Conservation (phyloP, 805 yeast genomes). For the Sungouiozyma ichnusensis region DNA sequence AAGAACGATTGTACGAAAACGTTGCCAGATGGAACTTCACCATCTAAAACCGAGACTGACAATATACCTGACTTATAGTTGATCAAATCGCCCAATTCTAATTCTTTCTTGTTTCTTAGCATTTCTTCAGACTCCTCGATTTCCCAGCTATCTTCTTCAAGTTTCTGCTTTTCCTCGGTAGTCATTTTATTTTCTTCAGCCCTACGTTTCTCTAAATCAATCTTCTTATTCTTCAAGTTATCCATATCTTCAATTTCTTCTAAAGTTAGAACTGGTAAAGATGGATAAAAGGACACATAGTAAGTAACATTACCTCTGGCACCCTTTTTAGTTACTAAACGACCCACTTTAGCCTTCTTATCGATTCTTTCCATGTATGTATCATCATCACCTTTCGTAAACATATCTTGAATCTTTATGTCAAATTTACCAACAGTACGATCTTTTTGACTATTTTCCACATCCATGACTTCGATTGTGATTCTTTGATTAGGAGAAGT, state of each 20-base stretch:
- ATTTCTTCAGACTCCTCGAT: conserved; percentile 31
- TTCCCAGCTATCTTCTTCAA: conserved; percentile 24
- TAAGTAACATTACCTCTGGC: conserved; percentile 74
- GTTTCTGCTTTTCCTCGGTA: conserved; percentile 21
- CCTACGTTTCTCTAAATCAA: conserved; percentile 27
- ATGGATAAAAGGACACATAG: conserved; percentile 73
- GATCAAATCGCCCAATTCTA: conserved; percentile 48
- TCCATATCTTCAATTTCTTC: conserved; percentile 56
- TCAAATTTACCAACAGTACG: conserved; percentile 80
- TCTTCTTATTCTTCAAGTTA: conserved; percentile 31
- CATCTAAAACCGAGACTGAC: conserved; percentile 54
- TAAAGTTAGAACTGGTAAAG: conserved; percentile 65
- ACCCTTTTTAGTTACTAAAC: conserved; percentile 65
- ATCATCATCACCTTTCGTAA: conserved; percentile 53
- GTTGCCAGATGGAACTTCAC: conserved; percentile 43
- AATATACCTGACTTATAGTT: conserved; percentile 66
- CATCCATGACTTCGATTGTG: conserved; percentile 87
- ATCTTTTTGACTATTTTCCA: conserved; percentile 67
- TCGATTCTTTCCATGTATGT: conserved; percentile 48
- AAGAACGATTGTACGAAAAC: conserved; percentile 64
- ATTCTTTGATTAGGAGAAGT: conserved; percentile 74
- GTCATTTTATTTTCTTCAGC: conserved; percentile 28
- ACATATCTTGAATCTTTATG: conserved; percentile 53
- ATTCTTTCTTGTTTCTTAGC: conserved; percentile 35
- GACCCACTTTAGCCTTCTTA: conserved; percentile 45